Evolutionary conservation across 768 basidiomycete genomes (phyloP).

Genomic region (Pleurotus tuoliensis): DNA sequence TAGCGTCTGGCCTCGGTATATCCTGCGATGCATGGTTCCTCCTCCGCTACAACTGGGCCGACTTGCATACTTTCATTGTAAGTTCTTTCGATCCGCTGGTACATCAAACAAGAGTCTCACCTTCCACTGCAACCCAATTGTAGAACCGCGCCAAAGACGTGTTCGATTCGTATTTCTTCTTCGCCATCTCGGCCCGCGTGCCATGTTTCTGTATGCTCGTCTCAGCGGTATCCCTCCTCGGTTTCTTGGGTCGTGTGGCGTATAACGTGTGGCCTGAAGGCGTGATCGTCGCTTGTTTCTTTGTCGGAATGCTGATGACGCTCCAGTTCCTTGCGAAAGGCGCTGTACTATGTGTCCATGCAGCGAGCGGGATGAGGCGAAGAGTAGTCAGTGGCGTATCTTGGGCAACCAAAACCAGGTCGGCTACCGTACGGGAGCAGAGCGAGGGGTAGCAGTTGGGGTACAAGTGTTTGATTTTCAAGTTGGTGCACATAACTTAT

Average conservation of each 20-base stretch:
- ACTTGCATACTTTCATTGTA: conserved; percentile 51
- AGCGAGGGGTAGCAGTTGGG: too few relatives aligned
- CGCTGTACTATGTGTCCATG: conserved; percentile 9
- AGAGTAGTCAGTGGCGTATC: not conserved
- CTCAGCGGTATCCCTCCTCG: conserved; percentile 53
- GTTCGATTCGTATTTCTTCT: conserved; percentile 62
- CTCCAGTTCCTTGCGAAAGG: conserved; percentile 68
- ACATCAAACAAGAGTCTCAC: not conserved
- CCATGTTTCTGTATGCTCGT: conserved; percentile 59
- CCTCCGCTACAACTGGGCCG: conserved; percentile 54
- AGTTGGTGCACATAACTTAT: too few relatives aligned
- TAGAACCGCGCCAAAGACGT: conserved; percentile 52
- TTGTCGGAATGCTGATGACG: conserved; percentile 54
- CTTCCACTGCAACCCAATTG: not conserved
- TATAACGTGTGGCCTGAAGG: conserved; percentile 62
- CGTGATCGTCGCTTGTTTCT: conserved; percentile 53
- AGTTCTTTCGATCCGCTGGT: conserved; percentile 14
- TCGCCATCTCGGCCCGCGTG: conserved; percentile 60
- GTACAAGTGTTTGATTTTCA: too few relatives aligned
- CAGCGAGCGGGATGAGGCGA: not conserved
- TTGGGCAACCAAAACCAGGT: not conserved
- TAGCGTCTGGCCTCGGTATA: conserved; percentile 64
- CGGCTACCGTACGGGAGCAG: too few relatives aligned
- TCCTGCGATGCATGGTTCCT: conserved; percentile 64
- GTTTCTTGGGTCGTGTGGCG: conserved; percentile 58